A percentile compares a stretch with the other conserved stretches of the same genome.
These are phyloP conservation scores for Cercospora sp. DNA, from an alignment of 2,329 filamentous ascomycete genomes.

Conservation along the genomic window DNA sequence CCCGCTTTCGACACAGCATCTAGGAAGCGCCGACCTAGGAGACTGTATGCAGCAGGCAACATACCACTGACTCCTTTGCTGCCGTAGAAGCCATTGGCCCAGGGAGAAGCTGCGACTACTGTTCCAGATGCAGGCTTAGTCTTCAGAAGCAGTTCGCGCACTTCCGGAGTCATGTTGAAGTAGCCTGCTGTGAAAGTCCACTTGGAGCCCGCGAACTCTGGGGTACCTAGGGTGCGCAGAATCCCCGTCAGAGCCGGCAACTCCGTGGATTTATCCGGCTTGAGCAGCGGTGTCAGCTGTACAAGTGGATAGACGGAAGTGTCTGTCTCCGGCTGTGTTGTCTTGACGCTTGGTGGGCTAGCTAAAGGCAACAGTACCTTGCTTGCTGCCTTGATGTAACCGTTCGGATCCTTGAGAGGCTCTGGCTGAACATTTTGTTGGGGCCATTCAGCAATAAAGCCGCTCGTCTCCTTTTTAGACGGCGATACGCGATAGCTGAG, in stretches of 20 bases:
- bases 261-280: slow-evolving; percentile 81
- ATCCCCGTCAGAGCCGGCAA: slow-evolving; percentile 77
- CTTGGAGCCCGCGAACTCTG: slow-evolving; percentile 63
- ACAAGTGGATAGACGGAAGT: slow-evolving; percentile 83
- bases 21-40: slow-evolving; percentile 80
- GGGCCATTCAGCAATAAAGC: slow-evolving; percentile 70
- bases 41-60: slow-evolving; percentile 86
- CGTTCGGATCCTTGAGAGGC: slow-evolving; percentile 67
- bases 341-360: slow-evolving; percentile 40
- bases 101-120: slow-evolving; percentile 87
- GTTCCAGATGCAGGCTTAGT: slow-evolving; percentile 71
- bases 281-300: slow-evolving; percentile 82
- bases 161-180: slow-evolving; percentile 89
- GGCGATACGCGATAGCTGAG: slow-evolving; percentile 81
- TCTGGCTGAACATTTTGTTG: slow-evolving; percentile 69
- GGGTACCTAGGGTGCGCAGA: slow-evolving; percentile 66
- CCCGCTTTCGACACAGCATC: slow-evolving; percentile 58
- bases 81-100: slow-evolving; percentile 93
- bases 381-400: slow-evolving; percentile 70
- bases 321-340: slow-evolving; percentile 46
- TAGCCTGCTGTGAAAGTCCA: slow-evolving; percentile 99
- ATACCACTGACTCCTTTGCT: slow-evolving; percentile 86
- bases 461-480: slow-evolving; percentile 45
- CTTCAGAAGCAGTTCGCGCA: slow-evolving; percentile 75
- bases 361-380: slow-evolving; percentile 67